These are phyloP conservation scores for Phlyctochytrium bullatum DNA, from an alignment of 192 early-diverging fungal species.

Conservation along the genomic window DNA sequence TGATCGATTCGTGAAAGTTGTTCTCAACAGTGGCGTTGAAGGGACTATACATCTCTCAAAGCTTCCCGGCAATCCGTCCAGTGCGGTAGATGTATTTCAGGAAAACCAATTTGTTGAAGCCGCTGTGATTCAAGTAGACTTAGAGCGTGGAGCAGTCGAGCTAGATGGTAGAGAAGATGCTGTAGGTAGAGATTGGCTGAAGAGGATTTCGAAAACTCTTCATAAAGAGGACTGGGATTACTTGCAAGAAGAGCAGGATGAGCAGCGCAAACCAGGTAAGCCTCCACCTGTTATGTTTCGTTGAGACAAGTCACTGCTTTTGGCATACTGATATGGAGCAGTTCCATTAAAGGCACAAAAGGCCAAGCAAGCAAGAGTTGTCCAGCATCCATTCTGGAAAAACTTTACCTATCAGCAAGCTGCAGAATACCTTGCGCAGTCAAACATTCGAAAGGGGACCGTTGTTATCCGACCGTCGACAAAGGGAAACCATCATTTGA, in stretches of 20 bases:
- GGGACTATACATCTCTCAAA: conserved; percentile 70
- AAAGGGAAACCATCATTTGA: conserved; percentile 81
- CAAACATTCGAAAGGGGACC: conserved; percentile 59
- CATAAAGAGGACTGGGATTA: conserved; percentile 23
- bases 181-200: conserved; percentile 24
- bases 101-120: conserved; percentile 73
- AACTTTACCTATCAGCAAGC: conserved; percentile 70
- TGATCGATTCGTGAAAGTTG: conserved; percentile 70
- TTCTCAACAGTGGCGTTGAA: conserved; percentile 79
- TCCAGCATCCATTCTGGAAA: conserved; percentile 87
- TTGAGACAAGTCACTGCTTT: too few species aligned
- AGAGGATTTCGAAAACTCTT: conserved; percentile 1
- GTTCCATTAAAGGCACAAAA: conserved; percentile 1
- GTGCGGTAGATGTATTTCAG: conserved; percentile 31
- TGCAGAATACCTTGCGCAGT: conserved; percentile 63
- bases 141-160: conserved; percentile 73
- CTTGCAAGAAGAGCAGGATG: conserved; percentile 40
- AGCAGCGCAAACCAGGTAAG: conserved; percentile 17
- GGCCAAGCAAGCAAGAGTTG: conserved; percentile 51
- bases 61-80: conserved; percentile 30
- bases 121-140: conserved; percentile 77
- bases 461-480: conserved; percentile 89
- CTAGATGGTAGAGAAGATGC: conserved; percentile 60
- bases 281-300: too few species aligned
- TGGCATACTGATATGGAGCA: neutral